Evolutionary conservation across 129 eudicot genomes (phyloP).

Genomic region (Saussurea involucrata): DNA sequence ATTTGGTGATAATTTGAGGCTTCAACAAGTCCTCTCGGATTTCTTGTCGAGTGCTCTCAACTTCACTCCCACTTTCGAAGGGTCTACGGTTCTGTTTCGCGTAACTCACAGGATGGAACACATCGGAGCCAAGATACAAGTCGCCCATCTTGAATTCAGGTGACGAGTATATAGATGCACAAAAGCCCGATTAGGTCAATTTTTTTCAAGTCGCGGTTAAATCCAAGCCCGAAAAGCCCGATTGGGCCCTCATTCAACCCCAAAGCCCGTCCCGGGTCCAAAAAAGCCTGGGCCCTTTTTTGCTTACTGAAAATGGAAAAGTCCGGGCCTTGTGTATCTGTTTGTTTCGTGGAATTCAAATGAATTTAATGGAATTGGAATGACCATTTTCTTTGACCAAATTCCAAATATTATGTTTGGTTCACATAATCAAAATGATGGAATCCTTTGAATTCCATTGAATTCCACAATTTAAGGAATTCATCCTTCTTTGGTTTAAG

Average conservation of each 20-base stretch:
- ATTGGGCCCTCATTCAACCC: too few relatives aligned
- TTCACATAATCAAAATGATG: too few relatives aligned
- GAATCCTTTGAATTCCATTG: too few relatives aligned
- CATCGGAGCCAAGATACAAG: slow-evolving; percentile 63
- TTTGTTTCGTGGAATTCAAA: too few relatives aligned
- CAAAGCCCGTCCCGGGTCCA: too few relatives aligned
- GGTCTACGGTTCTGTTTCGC: slow-evolving; percentile 55
- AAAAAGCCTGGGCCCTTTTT: not conserved
- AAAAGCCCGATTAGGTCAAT: not conserved
- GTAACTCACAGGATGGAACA: slow-evolving; percentile 53
- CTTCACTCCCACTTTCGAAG: slow-evolving; percentile 65
- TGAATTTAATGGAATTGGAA: too few relatives aligned
- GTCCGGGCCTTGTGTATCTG: not conserved
- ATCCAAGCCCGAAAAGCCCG: too few relatives aligned
- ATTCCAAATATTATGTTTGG: too few relatives aligned
- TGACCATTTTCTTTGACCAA: too few relatives aligned
- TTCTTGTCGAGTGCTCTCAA: slow-evolving; percentile 60
- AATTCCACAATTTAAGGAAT: too few relatives aligned
- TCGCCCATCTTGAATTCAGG: slow-evolving; percentile 83
- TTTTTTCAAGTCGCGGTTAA: not conserved
- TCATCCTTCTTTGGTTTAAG: too few relatives aligned
- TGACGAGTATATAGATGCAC: not conserved
- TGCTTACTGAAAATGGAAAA: not conserved
- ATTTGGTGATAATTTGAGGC: slow-evolving; percentile 73
- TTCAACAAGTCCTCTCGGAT: slow-evolving; percentile 91